phyloP scores from a whole-genome alignment of 1,139 yeast species.

The Taphrina confusa region DNA sequence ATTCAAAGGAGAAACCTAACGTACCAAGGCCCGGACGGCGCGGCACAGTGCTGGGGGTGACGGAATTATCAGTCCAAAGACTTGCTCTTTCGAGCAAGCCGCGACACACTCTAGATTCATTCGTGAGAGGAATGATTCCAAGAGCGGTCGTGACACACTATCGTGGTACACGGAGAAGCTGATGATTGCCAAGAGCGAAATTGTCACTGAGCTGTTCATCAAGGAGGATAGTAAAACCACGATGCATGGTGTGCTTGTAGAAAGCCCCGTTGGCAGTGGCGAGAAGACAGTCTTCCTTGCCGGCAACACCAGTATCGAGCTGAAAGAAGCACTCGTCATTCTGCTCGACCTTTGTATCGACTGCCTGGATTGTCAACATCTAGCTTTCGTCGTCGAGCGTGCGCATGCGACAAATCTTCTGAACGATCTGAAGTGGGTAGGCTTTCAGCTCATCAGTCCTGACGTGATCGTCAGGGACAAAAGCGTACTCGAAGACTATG shows the following conservation, averaged over 20 bases:
- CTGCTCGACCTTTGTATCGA: constrained; percentile 22
- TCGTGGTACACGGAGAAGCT: constrained; percentile 19
- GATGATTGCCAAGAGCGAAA: constrained; percentile 7
- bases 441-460: constrained; percentile 18
- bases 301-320: constrained; percentile 24
- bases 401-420: constrained; percentile 1
- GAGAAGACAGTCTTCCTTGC: constrained; percentile 22
- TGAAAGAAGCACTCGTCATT: constrained; percentile 29
- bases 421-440: constrained; percentile 30
- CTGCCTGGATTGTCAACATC: constrained; percentile 27
- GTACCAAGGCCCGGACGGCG: constrained; percentile 17
- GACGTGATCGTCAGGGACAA: constrained; percentile 10
- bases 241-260: constrained; percentile 25
- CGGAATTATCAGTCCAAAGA: constrained; percentile 21
- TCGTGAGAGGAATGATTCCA: constrained; percentile 22
- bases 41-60: constrained; percentile 34
- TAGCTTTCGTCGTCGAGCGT: constrained; percentile 16
- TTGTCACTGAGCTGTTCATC: constrained; percentile 24
- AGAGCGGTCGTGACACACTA: constrained; percentile 1
- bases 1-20: too few species aligned
- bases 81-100: constrained; percentile 33
- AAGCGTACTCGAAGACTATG: constrained; percentile 4
- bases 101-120: constrained; percentile 5
- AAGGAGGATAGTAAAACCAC: constrained; percentile 26
- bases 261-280: background rate